Conservation (phyloP, 1,284 basidiomycete genomes). For the Leccinum griseonigrum region DNA sequence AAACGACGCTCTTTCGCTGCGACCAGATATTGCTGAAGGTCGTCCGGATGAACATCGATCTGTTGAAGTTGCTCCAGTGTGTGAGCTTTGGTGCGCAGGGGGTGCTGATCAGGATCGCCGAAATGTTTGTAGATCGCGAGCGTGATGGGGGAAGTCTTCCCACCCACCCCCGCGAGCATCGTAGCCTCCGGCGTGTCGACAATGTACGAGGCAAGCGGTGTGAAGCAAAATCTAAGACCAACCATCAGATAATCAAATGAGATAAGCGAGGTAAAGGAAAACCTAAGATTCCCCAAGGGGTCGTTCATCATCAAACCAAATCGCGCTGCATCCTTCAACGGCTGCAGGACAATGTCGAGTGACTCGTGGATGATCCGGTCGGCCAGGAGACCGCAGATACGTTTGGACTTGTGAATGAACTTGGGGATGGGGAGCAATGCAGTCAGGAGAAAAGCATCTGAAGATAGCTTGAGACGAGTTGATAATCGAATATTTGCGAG, state of each 20-base stretch:
- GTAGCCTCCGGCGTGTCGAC: too few species aligned
- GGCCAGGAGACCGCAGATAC: background rate
- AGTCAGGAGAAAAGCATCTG: background rate
- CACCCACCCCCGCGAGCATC: too few species aligned
- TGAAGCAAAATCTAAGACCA: background rate
- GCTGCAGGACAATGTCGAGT: background rate
- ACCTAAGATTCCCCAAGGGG: background rate
- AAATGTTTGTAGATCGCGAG: too few species aligned
- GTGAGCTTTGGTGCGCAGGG: too few species aligned
- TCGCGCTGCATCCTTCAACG: background rate
- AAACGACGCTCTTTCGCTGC: too few species aligned
- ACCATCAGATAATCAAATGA: too few species aligned
- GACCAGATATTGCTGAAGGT: too few species aligned
- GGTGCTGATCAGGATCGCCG: too few species aligned
- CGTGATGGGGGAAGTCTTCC: too few species aligned
- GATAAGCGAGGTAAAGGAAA: background rate
- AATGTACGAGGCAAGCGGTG: background rate
- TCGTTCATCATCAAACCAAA: background rate
- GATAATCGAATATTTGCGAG: background rate
- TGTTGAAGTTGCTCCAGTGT: too few species aligned
- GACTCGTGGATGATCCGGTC: background rate
- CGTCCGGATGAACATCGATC: too few species aligned
- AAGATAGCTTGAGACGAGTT: background rate
- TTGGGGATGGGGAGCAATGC: background rate
- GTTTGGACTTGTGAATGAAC: background rate